Evolutionary conservation across 805 yeast genomes (phyloP).

Genomic region (Yarrowia keelungensis): DNA sequence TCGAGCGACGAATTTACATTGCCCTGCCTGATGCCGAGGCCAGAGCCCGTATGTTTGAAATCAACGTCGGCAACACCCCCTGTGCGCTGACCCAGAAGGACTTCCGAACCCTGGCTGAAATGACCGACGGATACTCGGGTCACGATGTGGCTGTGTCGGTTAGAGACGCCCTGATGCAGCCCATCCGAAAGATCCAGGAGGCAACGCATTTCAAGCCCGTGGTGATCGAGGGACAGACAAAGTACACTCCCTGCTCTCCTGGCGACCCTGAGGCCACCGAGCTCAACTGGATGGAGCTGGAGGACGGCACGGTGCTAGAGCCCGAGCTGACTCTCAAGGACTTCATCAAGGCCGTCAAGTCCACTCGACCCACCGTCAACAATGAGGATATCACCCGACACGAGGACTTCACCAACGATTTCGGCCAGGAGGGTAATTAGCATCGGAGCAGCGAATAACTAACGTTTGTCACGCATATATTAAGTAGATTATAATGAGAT

Average conservation of each 20-base stretch:
- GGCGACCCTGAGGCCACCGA: conserved; percentile 89
- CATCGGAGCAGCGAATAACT: conserved; percentile 27
- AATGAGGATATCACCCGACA: conserved; percentile 81
- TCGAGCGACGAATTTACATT: conserved; percentile 92
- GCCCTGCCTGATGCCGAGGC: conserved; percentile 95
- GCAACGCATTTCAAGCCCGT: conserved; percentile 88
- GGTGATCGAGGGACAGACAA: conserved; percentile 49
- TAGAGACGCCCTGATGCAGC: conserved; percentile 97
- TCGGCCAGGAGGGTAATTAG: conserved; percentile 95
- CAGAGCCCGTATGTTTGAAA: conserved; percentile 89
- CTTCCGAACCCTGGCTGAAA: conserved; percentile 77
- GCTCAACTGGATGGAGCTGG: conserved; percentile 92
- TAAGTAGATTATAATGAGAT: conserved; percentile 30
- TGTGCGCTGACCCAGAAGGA: conserved; percentile 78
- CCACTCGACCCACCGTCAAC: conserved; percentile 94
- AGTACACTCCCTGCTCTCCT: conserved; percentile 92
- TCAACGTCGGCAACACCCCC: conserved; percentile 90
- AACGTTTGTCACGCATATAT: conserved; percentile 35
- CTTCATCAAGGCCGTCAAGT: conserved; percentile 88
- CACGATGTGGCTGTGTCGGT: conserved; percentile 97
- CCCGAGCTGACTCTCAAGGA: conserved; percentile 91
- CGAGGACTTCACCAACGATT: conserved; percentile 87
- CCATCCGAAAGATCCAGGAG: conserved; percentile 90
- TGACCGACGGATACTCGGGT: conserved; percentile 98
- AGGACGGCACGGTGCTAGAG: conserved; percentile 84